phyloP scores from a whole-genome alignment of 495 filamentous ascomycete genomes.

The Xylaria castorea region DNA sequence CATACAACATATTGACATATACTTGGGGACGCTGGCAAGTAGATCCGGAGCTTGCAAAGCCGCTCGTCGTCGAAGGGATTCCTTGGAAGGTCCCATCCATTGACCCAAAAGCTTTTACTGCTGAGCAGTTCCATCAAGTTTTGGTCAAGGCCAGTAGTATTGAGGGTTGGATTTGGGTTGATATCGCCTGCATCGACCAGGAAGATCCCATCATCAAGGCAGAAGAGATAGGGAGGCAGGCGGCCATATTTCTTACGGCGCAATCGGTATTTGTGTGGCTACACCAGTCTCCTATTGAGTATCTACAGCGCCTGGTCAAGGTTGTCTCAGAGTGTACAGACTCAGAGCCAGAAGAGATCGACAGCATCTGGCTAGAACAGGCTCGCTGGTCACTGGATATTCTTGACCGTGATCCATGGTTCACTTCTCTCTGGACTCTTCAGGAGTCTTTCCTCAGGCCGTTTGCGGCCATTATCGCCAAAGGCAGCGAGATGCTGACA shows the following conservation, averaged over 20 bases:
- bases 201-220: background rate
- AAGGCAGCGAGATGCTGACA: background rate
- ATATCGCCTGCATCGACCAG: conserved; percentile 1
- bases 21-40: conserved; percentile 2
- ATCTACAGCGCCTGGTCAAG: background rate
- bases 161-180: background rate
- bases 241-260: background rate
- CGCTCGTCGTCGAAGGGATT: background rate
- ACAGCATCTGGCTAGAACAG: background rate
- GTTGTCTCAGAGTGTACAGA: background rate
- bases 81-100: background rate
- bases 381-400: background rate
- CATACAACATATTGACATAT: background rate
- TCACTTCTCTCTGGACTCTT: background rate
- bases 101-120: background rate
- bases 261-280: background rate
- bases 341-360: background rate
- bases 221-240: background rate
- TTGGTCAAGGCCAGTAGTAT: background rate
- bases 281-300: background rate
- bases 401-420: background rate
- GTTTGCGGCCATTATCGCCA: background rate
- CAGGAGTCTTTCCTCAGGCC: background rate
- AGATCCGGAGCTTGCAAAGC: background rate
- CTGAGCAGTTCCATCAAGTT: background rate